phyloP scores from a whole-genome alignment of 495 filamentous ascomycete species.

The Penicilliopsis zonata region DNA sequence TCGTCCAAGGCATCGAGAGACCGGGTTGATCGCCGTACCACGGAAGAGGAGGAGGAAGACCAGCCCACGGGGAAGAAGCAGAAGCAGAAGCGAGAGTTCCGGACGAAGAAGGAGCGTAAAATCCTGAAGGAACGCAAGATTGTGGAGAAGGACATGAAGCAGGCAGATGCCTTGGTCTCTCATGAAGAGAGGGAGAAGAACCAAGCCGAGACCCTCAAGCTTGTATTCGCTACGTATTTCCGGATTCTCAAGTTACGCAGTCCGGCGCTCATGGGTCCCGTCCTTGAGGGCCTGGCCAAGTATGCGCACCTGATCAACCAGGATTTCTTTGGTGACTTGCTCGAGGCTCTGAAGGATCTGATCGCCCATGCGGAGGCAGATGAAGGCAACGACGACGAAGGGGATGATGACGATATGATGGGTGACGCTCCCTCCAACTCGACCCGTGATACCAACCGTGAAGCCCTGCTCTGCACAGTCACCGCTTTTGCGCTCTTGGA shows the following conservation, averaged over 20 bases:
- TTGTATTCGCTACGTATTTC: constrained; percentile 92
- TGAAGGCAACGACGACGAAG: constrained; percentile 34
- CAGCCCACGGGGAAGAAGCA: constrained; percentile 42
- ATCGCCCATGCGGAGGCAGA: constrained; percentile 56
- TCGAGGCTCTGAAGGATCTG: constrained; percentile 87
- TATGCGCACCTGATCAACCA: constrained; percentile 96
- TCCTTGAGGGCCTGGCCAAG: constrained; percentile 80
- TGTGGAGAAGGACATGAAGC: constrained; percentile 84
- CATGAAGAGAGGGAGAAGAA: constrained; percentile 87
- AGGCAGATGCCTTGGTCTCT: constrained; percentile 80
- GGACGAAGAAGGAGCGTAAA: constrained; percentile 65
- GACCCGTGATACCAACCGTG: constrained; percentile 58
- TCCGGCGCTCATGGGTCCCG: constrained; percentile 79
- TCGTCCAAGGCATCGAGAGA: constrained; percentile 67
- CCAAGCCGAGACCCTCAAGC: constrained; percentile 87
- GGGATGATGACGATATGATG: constrained; percentile 30
- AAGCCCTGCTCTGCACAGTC: constrained; percentile 85
- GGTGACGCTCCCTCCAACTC: constrained; percentile 17
- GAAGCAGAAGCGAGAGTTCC: constrained; percentile 63
- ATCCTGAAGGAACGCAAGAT: constrained; percentile 68
- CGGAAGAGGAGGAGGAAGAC: constrained; percentile 25
- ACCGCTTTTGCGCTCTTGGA: constrained; percentile 90
- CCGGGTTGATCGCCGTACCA: constrained; percentile 46
- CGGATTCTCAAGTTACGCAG: constrained; percentile 72
- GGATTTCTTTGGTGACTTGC: constrained; percentile 92